Base-by-base conservation (phyloP, 2,329 filamentous ascomycete genomes). In the Leptographium radiaticola region DNA sequence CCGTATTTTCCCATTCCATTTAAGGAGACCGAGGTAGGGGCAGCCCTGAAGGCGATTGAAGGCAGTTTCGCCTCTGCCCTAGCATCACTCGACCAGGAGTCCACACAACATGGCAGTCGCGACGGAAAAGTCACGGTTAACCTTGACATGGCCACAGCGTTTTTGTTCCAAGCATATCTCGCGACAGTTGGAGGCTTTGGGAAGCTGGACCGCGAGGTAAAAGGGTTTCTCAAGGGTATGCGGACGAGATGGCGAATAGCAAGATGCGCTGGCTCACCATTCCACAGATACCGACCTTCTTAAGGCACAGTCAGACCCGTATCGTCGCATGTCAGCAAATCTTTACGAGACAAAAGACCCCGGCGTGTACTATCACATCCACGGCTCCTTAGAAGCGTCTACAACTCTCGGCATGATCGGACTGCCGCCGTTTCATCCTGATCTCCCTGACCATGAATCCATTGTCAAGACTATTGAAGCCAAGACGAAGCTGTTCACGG, bases 241-340 rank as follows among this genome's bases (percentile, higher is more conserved):
- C 18, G 25, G 5, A 25, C 25, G 25, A 25, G 25, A 25, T 25
- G 25, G 25, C 25, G 25, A 25, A 25, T 25, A 25, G 25, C 25
- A 25, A 25, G 25, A 25, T 5, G 25, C 11, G 52, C 7, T 6
- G 11, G 44, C 13, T 38, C 12, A 38, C 33, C 20, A 31, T 34
- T n/a, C 13, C 56, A 67, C 4, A 68, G 54, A 57, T 36, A 89
- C 84, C 61, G 86, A 89, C 66, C 67, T 88, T 25, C 69, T 86
- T 6, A 70, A 77, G 57, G 86, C 86, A 1, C 86, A 89, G 63
- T 86, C 84, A 2, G 79, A 81, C 57, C 70, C 79, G 8, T 89
- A 89, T 43, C 56, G 59, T 7, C 59, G 58, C 18, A 55, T 59
- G 52, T 55, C 56, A 8, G 56, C 59, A 33, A 58, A 58, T 43